These are phyloP conservation scores for Xylariaceae sp. DNA, from an alignment of 2,329 filamentous ascomycete species.

Conservation along the genomic window DNA sequence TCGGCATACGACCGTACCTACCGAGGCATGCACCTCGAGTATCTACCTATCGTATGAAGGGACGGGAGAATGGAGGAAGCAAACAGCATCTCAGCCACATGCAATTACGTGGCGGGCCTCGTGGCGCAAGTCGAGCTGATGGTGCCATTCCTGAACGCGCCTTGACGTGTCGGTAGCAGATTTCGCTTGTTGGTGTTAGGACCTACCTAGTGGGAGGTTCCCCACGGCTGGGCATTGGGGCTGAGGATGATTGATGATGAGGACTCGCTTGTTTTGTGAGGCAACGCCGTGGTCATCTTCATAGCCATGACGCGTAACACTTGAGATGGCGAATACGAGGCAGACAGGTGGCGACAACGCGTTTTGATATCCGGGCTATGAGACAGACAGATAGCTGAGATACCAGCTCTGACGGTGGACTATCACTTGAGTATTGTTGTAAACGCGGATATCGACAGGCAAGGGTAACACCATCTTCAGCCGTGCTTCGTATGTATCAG, in stretches of 20 bases:
- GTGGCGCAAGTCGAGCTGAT: conserved; percentile 74
- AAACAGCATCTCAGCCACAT: conserved; percentile 72
- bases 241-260: no score
- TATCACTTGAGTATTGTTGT: no score
- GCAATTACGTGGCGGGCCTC: conserved; percentile 85
- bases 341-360: neutral
- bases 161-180: no score
- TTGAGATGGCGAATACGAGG: neutral
- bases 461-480: neutral
- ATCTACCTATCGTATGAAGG: neutral
- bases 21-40: neutral
- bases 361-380: no score
- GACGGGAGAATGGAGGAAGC: neutral
- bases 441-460: neutral
- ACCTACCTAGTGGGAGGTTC: no score
- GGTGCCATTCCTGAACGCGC: conserved; percentile 50
- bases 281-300: no score
- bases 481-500: neutral
- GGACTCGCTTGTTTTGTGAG: no score
- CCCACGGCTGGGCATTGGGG: no score
- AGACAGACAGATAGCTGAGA: no score
- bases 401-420: neutral
- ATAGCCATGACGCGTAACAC: no score
- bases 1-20: neutral
- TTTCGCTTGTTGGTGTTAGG: no score